A percentile compares a stretch with the other conserved stretches of the same genome.
These are phyloP conservation scores for Colletotrichum lindemuthianum DNA, from an alignment of 2,329 filamentous ascomycete genomes.

Conservation along the genomic window DNA sequence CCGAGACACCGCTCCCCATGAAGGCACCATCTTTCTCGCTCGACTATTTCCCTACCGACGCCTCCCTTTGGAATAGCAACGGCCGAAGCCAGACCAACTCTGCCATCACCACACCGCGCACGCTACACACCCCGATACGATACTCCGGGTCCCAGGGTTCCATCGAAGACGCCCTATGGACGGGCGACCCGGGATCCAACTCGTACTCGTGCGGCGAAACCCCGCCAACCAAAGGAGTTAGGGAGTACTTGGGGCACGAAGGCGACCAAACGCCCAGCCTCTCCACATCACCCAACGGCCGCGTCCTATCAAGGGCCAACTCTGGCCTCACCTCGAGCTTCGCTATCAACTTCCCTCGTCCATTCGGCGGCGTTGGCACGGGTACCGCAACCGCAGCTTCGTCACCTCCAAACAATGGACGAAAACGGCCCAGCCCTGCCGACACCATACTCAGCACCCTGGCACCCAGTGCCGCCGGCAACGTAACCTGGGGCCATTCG, in stretches of 20 bases:
- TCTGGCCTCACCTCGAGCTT: constrained; percentile 66
- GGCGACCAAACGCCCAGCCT: constrained; percentile 61
- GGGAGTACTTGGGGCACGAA: constrained; percentile 54
- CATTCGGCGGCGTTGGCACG: constrained; percentile 46
- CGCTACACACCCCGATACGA: constrained; percentile 64
- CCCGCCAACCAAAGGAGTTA: constrained; percentile 61
- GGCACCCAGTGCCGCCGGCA: constrained; percentile 54
- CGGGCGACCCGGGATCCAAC: constrained; percentile 63
- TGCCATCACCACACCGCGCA: constrained; percentile 65
- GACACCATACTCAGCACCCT: constrained; percentile 68
- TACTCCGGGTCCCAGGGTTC: constrained; percentile 67
- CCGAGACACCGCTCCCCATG: constrained; percentile 71
- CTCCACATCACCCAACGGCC: constrained; percentile 68
- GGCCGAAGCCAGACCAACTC: constrained; percentile 64
- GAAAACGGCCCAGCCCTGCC: constrained; percentile 69
- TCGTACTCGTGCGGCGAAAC: constrained; percentile 72
- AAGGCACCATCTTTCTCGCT: constrained; percentile 74
- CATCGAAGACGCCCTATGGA: constrained; percentile 60
- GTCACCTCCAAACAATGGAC: constrained; percentile 55
- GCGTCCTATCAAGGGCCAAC: constrained; percentile 63
- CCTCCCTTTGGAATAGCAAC: constrained; percentile 62
- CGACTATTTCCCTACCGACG: constrained; percentile 72
- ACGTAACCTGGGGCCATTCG: constrained; percentile 61
- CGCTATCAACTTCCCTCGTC: constrained; percentile 64
- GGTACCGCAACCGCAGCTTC: constrained; percentile 47